Conservation (phyloP, 2,329 filamentous ascomycete genomes). For the Cladosporium sp. region DNA sequence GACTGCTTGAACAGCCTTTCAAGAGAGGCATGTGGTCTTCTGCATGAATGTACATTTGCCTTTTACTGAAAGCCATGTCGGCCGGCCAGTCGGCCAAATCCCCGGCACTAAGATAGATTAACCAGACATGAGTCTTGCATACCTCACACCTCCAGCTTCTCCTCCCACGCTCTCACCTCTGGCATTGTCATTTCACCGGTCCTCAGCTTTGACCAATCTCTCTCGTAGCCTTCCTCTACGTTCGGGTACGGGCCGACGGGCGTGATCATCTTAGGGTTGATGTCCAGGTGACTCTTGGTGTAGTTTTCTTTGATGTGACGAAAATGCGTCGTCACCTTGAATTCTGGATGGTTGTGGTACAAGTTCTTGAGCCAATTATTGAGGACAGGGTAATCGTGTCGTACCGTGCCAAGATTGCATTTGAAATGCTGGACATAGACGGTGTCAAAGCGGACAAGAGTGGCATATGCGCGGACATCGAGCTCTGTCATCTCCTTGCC, state of each 20-base stretch:
- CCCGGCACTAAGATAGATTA: no score
- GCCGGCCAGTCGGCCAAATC: no score
- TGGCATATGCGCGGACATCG: slow-evolving; percentile 55
- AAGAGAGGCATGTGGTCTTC: no score
- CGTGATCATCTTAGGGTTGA: slow-evolving; percentile 61
- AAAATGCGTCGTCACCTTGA: slow-evolving; percentile 59
- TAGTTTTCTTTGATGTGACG: slow-evolving; percentile 66
- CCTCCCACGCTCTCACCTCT: slow-evolving; percentile 32
- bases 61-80: no score
- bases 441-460: slow-evolving; percentile 54
- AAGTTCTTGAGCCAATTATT: slow-evolving; percentile 58
- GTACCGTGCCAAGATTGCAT: slow-evolving; percentile 60
- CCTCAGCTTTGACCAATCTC: slow-evolving; percentile 45
- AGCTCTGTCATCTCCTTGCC: slow-evolving; percentile 55
- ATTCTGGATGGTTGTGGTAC: slow-evolving; percentile 55
- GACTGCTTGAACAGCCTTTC: no score
- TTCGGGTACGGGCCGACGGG: slow-evolving; percentile 58
- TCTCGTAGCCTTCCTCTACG: slow-evolving; percentile 50
- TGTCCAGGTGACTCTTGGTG: slow-evolving; percentile 56
- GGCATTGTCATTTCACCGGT: slow-evolving; percentile 47
- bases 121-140: background rate
- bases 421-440: slow-evolving; percentile 61
- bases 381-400: slow-evolving; percentile 55
- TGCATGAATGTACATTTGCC: no score
- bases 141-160: slow-evolving; percentile 19